Base-by-base conservation (phyloP, 225 moss, liverwort and hornwort species). In the Antitrichia curtipendula region DNA sequence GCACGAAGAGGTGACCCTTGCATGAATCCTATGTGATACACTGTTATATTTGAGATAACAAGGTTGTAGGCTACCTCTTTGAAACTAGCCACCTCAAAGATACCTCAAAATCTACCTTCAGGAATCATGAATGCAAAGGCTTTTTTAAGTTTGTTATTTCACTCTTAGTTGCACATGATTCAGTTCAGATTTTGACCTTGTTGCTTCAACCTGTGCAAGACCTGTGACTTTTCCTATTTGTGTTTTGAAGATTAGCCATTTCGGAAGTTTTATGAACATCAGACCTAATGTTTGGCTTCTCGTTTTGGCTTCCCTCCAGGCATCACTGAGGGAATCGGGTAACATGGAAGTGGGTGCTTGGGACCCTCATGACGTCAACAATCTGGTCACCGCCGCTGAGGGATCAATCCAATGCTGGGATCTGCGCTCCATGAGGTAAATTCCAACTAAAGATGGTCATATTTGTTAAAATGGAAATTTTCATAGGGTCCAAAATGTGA, bases 351-450 rank as follows among this genome's bases (percentile, higher is more conserved):
- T 91, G 34, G 97, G 97, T 43, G 86, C 92, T 34, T 97, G 97
- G 96, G 94, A 97, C 89, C 97, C 97, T 76, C 96, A 97, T 81
- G 94, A 97, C 88, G 89, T 95, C 47, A 91, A 94, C 58, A 95
- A 93, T 59, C 92, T 97, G 27, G 94, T 93, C 72, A 97, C 97
- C 50, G 86, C 94, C 82, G 89, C 95, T 31, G 97, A 96, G 82
- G 94, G 92, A 61, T 95, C 97, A 61, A 89, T 96, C 36, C 94
- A 94, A 82, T 90, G 93, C 89, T 97, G 97, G 97, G 97, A 97
- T 86, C 94, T 96, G 81, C 95, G 97, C 45, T 93, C 94, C 49
- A 96, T 97, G 97, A 96, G 93, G 97, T 95, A 88, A 79, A 24
- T 60, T 85, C 72, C 27, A 34, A 72, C n/a, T 70, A 61, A 73